phyloP scores from a whole-genome alignment of 2,329 filamentous ascomycete genomes.

The Dothideomycetidae sp. region DNA sequence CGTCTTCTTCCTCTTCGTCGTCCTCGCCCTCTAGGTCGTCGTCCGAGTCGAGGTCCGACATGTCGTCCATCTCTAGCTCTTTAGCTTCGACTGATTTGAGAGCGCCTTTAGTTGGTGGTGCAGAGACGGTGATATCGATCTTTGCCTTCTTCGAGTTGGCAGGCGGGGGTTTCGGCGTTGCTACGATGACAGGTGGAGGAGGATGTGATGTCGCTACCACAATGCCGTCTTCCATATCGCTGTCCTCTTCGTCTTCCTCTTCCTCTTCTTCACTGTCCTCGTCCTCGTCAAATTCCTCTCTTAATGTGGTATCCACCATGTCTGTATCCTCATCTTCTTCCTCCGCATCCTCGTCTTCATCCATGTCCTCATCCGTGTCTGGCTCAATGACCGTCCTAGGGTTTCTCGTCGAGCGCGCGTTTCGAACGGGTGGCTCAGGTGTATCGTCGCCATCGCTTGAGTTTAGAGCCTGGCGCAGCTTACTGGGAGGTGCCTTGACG shows the following conservation, averaged over 20 bases:
- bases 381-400: conserved; percentile 22
- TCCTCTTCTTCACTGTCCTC: conserved; percentile 23
- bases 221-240: conserved; percentile 19
- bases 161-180: conserved; percentile 10
- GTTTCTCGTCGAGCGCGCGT: conserved; percentile 21
- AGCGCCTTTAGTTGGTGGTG: conserved; percentile 16
- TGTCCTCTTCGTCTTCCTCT: conserved; percentile 25
- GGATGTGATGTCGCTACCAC: conserved; percentile 25
- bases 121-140: conserved; percentile 19
- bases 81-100: conserved; percentile 35
- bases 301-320: conserved; percentile 15
- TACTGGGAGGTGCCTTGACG: conserved; percentile 36
- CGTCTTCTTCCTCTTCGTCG: conserved; percentile 29
- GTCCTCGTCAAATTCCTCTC: conserved; percentile 23
- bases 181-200: conserved; percentile 22
- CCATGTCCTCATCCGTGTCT: conserved; percentile 19
- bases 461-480: conserved; percentile 33
- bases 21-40: conserved; percentile 21
- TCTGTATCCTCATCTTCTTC: conserved; percentile 10
- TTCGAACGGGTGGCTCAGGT: conserved; percentile 18
- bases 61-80: conserved; percentile 38
- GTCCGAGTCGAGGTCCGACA: conserved; percentile 23
- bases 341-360: conserved; percentile 1
- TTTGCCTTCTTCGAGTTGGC: conserved; percentile 15
- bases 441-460: conserved; percentile 19